Conservation (phyloP, 2,329 filamentous ascomycete species). For the Pseudogymnoascus sp. region DNA sequence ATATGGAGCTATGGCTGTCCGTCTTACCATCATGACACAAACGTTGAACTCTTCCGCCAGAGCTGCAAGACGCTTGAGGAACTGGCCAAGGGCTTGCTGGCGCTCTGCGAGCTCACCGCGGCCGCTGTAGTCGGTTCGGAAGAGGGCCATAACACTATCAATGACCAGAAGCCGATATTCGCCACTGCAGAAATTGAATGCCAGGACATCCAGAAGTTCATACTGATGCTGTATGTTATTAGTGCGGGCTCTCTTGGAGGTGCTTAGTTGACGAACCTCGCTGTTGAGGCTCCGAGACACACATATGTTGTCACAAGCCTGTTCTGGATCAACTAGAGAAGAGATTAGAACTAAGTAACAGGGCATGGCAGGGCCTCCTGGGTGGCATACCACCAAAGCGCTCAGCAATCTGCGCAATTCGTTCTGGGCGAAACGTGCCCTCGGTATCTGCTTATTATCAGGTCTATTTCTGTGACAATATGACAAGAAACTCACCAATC, state of each 20-base stretch:
- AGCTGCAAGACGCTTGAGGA: conserved; percentile 53
- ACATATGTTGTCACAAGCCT: conserved; percentile 58
- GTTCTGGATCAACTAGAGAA: conserved; percentile 42
- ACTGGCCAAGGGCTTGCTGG: conserved; percentile 59
- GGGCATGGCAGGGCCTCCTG: not conserved
- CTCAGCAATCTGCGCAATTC: conserved; percentile 58
- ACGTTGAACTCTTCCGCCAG: conserved; percentile 65
- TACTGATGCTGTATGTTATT: conserved; percentile 34
- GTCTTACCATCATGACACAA: conserved; percentile 48
- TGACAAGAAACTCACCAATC: conserved; percentile 39
- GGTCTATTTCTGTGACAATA: not conserved
- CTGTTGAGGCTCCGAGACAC: conserved; percentile 58
- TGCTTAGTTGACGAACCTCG: conserved; percentile 32
- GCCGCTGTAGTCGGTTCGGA: conserved; percentile 58
- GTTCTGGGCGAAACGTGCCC: conserved; percentile 58
- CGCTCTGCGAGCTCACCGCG: conserved; percentile 60
- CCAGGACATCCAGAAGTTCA: conserved; percentile 53
- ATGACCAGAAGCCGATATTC: conserved; percentile 59
- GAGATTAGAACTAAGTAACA: conserved; percentile 11
- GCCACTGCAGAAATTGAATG: conserved; percentile 51
- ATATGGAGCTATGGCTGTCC: not conserved
- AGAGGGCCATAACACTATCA: conserved; percentile 63
- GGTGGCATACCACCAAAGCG: conserved; percentile 42
- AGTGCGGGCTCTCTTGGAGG: not conserved
- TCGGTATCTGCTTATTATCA: conserved; percentile 39